Evolutionary conservation across 345 rosid genomes (phyloP), one percentile per base, ranked within the genome.

Genomic region (Gynandropsis gynandra): DNA sequence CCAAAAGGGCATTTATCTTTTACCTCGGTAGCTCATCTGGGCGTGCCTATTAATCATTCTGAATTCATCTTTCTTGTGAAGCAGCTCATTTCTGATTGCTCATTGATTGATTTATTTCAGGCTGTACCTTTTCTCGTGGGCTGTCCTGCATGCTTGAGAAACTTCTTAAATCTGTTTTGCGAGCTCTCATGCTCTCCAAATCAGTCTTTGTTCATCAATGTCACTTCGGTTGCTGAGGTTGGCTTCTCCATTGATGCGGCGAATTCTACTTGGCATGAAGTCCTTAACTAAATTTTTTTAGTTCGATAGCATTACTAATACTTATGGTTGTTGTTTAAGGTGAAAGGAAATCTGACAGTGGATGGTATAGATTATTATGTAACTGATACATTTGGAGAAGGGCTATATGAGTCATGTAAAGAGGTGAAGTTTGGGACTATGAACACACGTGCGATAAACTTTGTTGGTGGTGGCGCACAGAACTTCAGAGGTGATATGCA

Each of bases 111-210:
- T 47, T 27, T 45, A 31, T 69, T 70, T 55, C 71, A 90, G 98
- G 98, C 89, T 55, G 77, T 90, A 54, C 95, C 98, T 44, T 80
- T 90, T 64, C 89, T 90, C 36, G 96, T 87, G 37, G 98, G 98
- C 56, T 90, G 98, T 78, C 98, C 98, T 27, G 95, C 98, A 38
- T 90, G 98, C 81, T 72, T 90, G 73, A 84, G 96, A 75, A 90
- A 90, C 72, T 90, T 90, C 69, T 64, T 90, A 61, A 90, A 90
- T 65, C 78, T 90, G 19, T 90, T 90, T 74, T 90, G 98, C 47
- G 95, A 87, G 75, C 89, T 90, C 47, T 66, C 89, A 1, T 90
- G 98, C 72, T 90, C 98, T 56, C 98, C 95, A 13, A 68, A 79
- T 63, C 96, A 90, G 79, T 80, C 95, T 66, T 72, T 80, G 40